Base-by-base conservation (phyloP, 1,284 basidiomycete genomes). In the Cystobasidium pallidum region DNA sequence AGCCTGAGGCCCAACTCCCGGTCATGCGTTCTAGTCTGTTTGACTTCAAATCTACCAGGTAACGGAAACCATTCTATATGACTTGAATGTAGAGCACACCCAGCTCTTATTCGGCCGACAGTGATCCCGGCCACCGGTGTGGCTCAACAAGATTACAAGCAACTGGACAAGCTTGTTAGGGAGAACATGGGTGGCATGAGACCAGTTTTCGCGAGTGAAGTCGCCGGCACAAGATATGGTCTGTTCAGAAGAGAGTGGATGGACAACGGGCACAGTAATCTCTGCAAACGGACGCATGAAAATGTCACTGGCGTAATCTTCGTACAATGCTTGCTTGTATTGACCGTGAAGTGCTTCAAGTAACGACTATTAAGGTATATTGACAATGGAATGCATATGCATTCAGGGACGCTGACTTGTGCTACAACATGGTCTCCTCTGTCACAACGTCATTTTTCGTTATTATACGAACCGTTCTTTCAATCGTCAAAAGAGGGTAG, bases 161-260 rank as follows among this genome's bases (percentile, higher is more conserved):
- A 52, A 1, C 62, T 61, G 26, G 57, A 70, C 26, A 62, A 52
- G 28, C 41, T 62, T 21, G 67, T 70, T 19, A 49, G 32, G 34
- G 2, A 36, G 21, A 36, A 26, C 13, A 70, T 70, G 67, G 57
- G 67, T 13, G 67, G 67, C 10, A 62, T 70, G 57, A 34, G 67
- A 70, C 67, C 67, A 36, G 67, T 17, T 13, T 70, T 70, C 34
- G 30, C 57, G 11, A 28, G 34, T 24, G 67, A 70, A 51, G 39
- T 70, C 11, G 67, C 67, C 15, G 67, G 67, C 8, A 70, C 67
- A 11, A 70, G 67, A 61, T 34, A 70, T 70, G 67, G 47, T 70
- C 32, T 70, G 67, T 30, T 70, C 67, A 52, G 67, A 59, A 34
- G 67, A 70, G 32, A 32, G 39, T 13, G 67, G 57, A 28, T 70